Percentiles rank a stretch among this genome's conserved stretches.
Evolutionary conservation across 169 alveolate genomes (phyloP).

Genomic region (Plasmodium yoelii): DNA sequence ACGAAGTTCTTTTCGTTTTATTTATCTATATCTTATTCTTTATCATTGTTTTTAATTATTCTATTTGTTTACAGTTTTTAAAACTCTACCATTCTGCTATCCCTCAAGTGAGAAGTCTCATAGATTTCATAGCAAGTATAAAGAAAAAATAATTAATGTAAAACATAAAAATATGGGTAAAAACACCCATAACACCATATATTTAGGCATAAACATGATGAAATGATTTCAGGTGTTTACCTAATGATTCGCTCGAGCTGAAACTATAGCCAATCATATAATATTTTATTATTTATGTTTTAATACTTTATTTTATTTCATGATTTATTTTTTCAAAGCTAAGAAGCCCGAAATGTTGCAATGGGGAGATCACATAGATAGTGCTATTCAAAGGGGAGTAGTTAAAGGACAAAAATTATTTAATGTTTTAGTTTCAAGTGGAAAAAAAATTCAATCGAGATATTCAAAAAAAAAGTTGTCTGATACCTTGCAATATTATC

Average conservation of each 20-base stretch:
- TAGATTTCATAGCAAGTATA: slow-evolving; percentile 70
- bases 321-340: slow-evolving; percentile 15
- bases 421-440: slow-evolving; percentile 45
- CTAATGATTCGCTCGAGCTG: too few species aligned
- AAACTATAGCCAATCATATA: too few species aligned
- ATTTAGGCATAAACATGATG: slow-evolving; percentile 2
- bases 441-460: slow-evolving; percentile 63
- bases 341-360: slow-evolving; percentile 50
- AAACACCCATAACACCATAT: background rate
- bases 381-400: slow-evolving; percentile 52
- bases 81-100: slow-evolving; percentile 62
- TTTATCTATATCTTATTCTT: background rate
- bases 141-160: slow-evolving; percentile 14
- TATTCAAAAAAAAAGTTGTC: slow-evolving; percentile 74
- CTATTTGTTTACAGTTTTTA: slow-evolving; percentile 41
- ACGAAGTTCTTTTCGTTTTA: background rate
- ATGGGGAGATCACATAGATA: slow-evolving; percentile 76
- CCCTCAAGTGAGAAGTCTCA: slow-evolving; percentile 64
- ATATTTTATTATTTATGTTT: too few species aligned
- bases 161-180: background rate
- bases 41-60: background rate
- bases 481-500: slow-evolving; percentile 77
- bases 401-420: slow-evolving; percentile 52
- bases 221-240: too few species aligned
- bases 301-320: background rate